Conservation (phyloP, 2,329 filamentous ascomycete species). For the Thielaviopsis musarum region DNA sequence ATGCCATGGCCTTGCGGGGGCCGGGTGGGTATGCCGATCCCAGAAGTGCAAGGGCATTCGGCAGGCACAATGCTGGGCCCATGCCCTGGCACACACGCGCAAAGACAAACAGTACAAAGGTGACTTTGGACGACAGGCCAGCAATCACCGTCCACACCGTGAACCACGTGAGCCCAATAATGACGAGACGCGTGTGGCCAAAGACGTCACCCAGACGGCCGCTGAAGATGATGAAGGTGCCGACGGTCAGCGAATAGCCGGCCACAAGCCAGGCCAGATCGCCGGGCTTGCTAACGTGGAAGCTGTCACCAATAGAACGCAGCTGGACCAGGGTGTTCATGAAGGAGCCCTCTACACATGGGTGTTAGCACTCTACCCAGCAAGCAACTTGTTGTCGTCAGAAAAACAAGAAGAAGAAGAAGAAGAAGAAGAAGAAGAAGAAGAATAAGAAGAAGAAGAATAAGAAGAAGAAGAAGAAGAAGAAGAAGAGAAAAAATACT, state of each 20-base stretch:
- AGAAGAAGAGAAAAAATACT: not conserved
- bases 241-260: slow-evolving; percentile 37
- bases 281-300: slow-evolving; percentile 25
- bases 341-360: slow-evolving; percentile 19
- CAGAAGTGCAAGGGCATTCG: slow-evolving; percentile 46
- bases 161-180: slow-evolving; percentile 38
- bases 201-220: slow-evolving; percentile 40
- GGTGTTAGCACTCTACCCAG: not conserved
- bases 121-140: slow-evolving; percentile 27
- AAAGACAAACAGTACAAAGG: slow-evolving; percentile 22
- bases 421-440: not conserved
- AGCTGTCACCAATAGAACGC: slow-evolving; percentile 20
- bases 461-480: not conserved
- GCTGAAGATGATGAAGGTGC: slow-evolving; percentile 40
- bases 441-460: slow-evolving; percentile 11
- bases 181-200: slow-evolving; percentile 37
- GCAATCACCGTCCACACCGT: slow-evolving; percentile 33
- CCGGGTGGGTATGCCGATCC: slow-evolving; percentile 40
- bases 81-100: slow-evolving; percentile 41
- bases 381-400: no score
- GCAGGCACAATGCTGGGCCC: slow-evolving; percentile 44
- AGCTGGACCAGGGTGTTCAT: slow-evolving; percentile 27
- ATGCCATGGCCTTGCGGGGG: slow-evolving; percentile 40
- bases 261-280: slow-evolving; percentile 40
- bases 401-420: slow-evolving; percentile 4